These are phyloP conservation scores for Aegilops bicornis DNA, from an alignment of 176 grass and related monocot genomes.

Conservation along the genomic window DNA sequence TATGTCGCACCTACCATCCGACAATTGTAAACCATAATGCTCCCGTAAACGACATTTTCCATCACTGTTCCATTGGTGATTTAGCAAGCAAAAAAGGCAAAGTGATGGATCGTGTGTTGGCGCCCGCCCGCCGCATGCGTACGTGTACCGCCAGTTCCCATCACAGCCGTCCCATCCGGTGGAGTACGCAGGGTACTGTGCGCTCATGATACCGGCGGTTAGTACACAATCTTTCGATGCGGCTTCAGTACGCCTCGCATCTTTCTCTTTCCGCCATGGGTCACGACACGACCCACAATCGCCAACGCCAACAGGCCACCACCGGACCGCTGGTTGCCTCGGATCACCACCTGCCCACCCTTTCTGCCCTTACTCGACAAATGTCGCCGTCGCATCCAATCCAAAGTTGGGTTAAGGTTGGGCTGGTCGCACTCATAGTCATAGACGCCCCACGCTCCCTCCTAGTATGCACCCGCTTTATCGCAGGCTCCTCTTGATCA, in stretches of 20 bases:
- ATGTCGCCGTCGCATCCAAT: slow-evolving; percentile 4
- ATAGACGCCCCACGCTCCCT: not conserved
- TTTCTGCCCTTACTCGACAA: not conserved
- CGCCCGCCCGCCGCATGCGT: not conserved
- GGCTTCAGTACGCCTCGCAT: not conserved
- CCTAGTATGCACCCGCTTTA: not conserved
- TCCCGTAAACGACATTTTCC: too few relatives aligned
- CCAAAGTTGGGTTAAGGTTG: not conserved
- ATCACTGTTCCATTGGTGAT: too few relatives aligned
- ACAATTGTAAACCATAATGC: too few relatives aligned
- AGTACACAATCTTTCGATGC: slow-evolving; percentile 31
- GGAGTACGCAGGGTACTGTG: slow-evolving; percentile 19
- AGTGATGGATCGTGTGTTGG: not conserved
- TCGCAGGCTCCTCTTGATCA: not conserved
- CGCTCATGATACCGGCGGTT: not conserved
- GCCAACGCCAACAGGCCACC: not conserved
- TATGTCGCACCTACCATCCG: too few relatives aligned
- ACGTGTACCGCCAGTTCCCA: not conserved
- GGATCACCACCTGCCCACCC: not conserved
- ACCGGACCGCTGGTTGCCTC: not conserved
- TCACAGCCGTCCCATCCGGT: not conserved
- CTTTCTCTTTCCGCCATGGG: not conserved
- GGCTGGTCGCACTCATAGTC: not conserved
- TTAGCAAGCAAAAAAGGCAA: too few relatives aligned
- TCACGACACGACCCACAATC: not conserved